Conservation (phyloP, 176 grass and related monocot genomes). For the Carex pumila region DNA sequence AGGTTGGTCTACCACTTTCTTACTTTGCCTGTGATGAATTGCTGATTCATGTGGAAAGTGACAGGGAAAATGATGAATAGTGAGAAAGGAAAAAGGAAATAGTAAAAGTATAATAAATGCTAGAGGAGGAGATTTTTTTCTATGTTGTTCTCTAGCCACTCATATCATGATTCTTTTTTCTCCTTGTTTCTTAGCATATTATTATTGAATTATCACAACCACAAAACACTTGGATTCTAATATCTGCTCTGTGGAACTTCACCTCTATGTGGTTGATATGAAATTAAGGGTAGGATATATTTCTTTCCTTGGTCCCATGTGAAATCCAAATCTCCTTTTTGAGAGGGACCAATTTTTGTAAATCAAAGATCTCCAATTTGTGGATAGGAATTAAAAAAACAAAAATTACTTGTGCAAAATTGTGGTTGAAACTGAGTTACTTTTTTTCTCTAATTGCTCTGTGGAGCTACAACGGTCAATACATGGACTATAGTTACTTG, state of each 20-base stretch:
- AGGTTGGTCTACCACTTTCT: not conserved
- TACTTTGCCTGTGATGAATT: not conserved
- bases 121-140: slow-evolving; percentile 15
- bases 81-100: not conserved
- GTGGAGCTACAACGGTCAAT: not conserved
- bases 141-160: not conserved
- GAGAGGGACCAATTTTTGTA: not conserved
- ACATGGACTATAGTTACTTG: not conserved
- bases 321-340: not conserved
- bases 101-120: slow-evolving; percentile 4
- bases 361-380: slow-evolving; percentile 11
- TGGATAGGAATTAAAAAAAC: slow-evolving; percentile 2
- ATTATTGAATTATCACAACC: slow-evolving; percentile 9
- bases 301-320: slow-evolving; percentile 9
- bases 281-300: slow-evolving; percentile 6
- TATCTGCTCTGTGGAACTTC: not conserved
- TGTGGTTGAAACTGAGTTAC: not conserved
- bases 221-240: slow-evolving; percentile 16
- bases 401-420: not conserved
- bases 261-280: slow-evolving; percentile 10
- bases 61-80: not conserved
- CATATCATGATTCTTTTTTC: not conserved
- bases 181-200: not conserved
- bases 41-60: slow-evolving; percentile 9
- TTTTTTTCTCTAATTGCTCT: not conserved